A percentile compares a stretch with the other conserved stretches of the same genome.
Conservation (phyloP, 1,139 yeast genomes). For the Taiozyma sp. region DNA sequence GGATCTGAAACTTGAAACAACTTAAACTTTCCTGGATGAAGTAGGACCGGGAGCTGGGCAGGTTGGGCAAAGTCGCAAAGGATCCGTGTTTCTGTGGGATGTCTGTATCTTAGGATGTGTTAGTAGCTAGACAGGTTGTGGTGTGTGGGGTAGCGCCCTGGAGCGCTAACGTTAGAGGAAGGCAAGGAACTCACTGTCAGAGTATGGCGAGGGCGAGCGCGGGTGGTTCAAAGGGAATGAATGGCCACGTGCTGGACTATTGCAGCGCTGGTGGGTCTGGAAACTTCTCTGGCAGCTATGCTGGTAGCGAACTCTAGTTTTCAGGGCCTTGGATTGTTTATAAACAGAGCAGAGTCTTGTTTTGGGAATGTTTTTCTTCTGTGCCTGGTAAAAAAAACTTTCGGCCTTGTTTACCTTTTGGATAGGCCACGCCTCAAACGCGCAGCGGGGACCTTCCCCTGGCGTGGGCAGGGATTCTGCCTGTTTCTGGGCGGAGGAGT, state of each 20-base stretch:
- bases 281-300: not conserved
- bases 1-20: not conserved
- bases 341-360: not conserved
- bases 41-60: not conserved
- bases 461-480: not conserved
- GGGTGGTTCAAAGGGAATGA: not conserved
- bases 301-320: not conserved
- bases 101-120: not conserved
- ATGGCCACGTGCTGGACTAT: not conserved
- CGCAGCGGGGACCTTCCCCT: not conserved
- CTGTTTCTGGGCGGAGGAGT: not conserved
- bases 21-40: not conserved
- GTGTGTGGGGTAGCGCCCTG: not conserved
- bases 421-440: not conserved
- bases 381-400: not conserved
- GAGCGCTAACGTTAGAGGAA: not conserved
- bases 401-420: not conserved
- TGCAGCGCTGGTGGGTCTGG: not conserved
- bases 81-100: not conserved
- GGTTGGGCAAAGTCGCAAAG: not conserved
- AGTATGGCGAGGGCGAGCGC: not conserved
- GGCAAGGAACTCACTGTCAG: not conserved
- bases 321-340: not conserved
- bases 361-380: not conserved
- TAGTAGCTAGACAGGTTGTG: not conserved